Conservation (phyloP, 2,329 filamentous ascomycete genomes). For the Colletotrichum paranaense region DNA sequence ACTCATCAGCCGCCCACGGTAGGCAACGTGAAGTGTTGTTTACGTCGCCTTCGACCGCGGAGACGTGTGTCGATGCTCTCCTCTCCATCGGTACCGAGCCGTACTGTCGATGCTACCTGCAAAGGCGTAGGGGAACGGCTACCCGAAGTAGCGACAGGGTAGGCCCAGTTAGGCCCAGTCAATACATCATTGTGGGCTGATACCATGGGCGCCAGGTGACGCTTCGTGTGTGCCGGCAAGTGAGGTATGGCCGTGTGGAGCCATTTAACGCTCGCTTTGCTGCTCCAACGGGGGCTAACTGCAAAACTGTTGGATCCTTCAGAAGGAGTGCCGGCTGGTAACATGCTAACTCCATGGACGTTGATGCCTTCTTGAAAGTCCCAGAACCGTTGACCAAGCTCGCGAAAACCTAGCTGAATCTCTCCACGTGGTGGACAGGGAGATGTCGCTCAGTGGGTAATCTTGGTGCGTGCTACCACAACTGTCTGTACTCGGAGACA, state of each 20-base stretch:
- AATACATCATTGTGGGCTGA: slow-evolving; percentile 37
- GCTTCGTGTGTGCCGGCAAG: slow-evolving; percentile 35
- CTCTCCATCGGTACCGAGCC: slow-evolving; percentile 1
- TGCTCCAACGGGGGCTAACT: background rate
- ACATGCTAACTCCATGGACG: background rate
- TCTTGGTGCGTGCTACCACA: background rate
- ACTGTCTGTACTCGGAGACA: background rate
- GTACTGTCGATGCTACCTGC: background rate
- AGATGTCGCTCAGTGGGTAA: slow-evolving; percentile 7
- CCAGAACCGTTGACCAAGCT: slow-evolving; percentile 6
- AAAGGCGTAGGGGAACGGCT: slow-evolving; percentile 9
- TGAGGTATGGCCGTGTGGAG: slow-evolving; percentile 28
- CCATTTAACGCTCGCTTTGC: slow-evolving; percentile 22
- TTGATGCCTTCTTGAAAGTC: background rate
- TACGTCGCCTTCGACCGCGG: background rate
- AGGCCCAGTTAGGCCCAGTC: slow-evolving; percentile 3
- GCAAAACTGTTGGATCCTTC: background rate
- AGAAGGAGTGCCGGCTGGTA: background rate
- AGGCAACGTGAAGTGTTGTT: background rate
- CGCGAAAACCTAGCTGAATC: slow-evolving; percentile 10
- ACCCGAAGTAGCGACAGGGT: slow-evolving; percentile 22
- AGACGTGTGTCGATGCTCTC: background rate
- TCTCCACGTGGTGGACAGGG: slow-evolving; percentile 34
- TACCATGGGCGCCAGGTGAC: slow-evolving; percentile 36
- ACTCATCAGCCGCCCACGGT: background rate